phyloP scores from a whole-genome alignment of 2,329 filamentous ascomycete species.

The Didymella lethalis region DNA sequence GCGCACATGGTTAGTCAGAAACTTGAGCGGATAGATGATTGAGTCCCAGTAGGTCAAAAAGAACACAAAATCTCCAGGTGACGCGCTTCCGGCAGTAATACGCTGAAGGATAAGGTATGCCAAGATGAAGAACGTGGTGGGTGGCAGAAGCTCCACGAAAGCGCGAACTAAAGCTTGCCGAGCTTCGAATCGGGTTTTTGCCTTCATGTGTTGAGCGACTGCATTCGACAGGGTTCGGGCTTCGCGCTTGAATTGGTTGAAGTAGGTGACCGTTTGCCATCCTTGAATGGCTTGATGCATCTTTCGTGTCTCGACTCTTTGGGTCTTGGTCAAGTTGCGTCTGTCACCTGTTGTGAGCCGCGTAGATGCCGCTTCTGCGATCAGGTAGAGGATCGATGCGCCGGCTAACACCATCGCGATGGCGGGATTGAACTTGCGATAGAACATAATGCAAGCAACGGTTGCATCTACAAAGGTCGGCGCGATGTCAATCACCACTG shows the following conservation, averaged over 20 bases:
- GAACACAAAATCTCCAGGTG: slow-evolving; percentile 66
- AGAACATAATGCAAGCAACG: slow-evolving; percentile 54
- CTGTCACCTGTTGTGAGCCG: slow-evolving; percentile 10
- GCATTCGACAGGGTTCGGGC: slow-evolving; percentile 6
- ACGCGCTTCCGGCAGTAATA: slow-evolving; percentile 56
- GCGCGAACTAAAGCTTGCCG: slow-evolving; percentile 7
- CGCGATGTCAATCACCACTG: slow-evolving; percentile 63
- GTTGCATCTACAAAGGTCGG: slow-evolving; percentile 63
- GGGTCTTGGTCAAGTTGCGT: slow-evolving; percentile 6
- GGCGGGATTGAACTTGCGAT: slow-evolving; percentile 7
- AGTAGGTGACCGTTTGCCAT: slow-evolving; percentile 65
- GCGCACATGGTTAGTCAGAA: slow-evolving; percentile 55
- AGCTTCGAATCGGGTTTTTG: slow-evolving; percentile 12
- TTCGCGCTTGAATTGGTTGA: slow-evolving; percentile 41
- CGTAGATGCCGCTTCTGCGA: slow-evolving; percentile 5
- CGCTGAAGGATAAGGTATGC: slow-evolving; percentile 55
- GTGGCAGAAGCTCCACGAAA: slow-evolving; percentile 18
- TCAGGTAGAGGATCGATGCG: slow-evolving; percentile 11
- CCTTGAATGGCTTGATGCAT: slow-evolving; percentile 25
- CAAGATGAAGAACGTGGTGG: slow-evolving; percentile 47
- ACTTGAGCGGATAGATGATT: slow-evolving; percentile 54
- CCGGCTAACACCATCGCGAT: slow-evolving; percentile 8
- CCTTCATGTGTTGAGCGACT: slow-evolving; percentile 11
- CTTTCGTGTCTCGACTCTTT: slow-evolving; percentile 15
- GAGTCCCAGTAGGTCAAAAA: slow-evolving; percentile 32